Evolutionary conservation across 768 basidiomycete species (phyloP), one percentile per base, ranked within the genome.

Genomic region (Ephemerocybe angulata): DNA sequence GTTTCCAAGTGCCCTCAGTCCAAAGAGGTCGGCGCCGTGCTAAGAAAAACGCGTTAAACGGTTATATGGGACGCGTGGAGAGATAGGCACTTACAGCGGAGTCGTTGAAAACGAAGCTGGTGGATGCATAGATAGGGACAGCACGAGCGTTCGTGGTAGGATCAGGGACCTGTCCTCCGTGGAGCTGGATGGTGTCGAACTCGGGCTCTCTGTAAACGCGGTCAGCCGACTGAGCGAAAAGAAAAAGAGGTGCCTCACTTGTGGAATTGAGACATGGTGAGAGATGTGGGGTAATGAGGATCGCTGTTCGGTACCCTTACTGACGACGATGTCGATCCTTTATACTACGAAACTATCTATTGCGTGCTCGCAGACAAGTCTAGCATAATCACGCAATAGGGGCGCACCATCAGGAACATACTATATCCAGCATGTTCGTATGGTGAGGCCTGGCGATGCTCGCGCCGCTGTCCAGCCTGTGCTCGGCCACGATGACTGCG

Each of bases 111-210:
- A 83, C 81, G 57, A 84, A 90, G 60, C 83, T 84, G 3, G 87
- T 86, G 13, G 84, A 72, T 0, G 87, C 82, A 55, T 90, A 90
- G 63, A 93, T 90, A 0, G 90, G 90, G 0, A 83, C 81, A 2
- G 89, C 90, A 2, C 89, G 80, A 3, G 90, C 86, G 54, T 86
- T 84, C 0, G 86, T 88, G 1, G 83, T 65, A 0, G 80, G 67
- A 68, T 88, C 87, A 11, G 80, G 77, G 12, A 68, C 70, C 58
- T 89, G 85, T 1, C 90, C 90, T 17, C 83, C 90, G 64, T 93
- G 90, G 4, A 91, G 75, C 67, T 90, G 88, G 44, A 91, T 73
- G 1, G 88, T 90, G 62, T 91, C 88, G 61, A 90, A 90, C 63
- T 88, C 86, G 46, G 87, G 86, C 61, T 75, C 73, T 68, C 79